phyloP scores from a whole-genome alignment of 192 early-diverging fungal genomes.

The Linnemannia zychae region DNA sequence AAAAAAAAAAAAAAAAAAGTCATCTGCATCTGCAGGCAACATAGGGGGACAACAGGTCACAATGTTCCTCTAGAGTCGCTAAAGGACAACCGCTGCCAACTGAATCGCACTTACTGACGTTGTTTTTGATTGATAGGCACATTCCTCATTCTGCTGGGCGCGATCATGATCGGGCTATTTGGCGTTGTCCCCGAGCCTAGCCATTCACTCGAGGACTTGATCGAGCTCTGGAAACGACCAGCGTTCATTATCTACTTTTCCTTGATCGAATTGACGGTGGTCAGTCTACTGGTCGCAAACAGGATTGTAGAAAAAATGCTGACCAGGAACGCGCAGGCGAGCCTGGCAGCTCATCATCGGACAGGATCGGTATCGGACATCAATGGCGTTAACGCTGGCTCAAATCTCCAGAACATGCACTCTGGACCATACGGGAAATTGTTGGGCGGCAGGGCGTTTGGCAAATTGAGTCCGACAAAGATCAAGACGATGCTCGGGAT shows the following conservation, averaged over 20 bases:
- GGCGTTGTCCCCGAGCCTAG: conserved; percentile 82
- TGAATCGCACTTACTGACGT: neutral
- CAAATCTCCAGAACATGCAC: conserved; percentile 3
- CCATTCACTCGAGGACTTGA: conserved; percentile 75
- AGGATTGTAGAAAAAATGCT: conserved; percentile 60
- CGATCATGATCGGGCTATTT: conserved; percentile 76
- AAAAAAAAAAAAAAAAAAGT: conserved; percentile 3
- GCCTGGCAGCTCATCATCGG: conserved; percentile 11
- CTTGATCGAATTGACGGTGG: conserved; percentile 64
- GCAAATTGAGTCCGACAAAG: conserved; percentile 39
- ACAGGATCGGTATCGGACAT: neutral
- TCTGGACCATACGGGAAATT: conserved; percentile 15
- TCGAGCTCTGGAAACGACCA: conserved; percentile 74
- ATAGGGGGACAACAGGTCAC: neutral
- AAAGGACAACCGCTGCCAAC: neutral
- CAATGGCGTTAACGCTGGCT: neutral
- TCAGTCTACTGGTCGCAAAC: conserved; percentile 61
- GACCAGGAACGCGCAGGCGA: conserved; percentile 22
- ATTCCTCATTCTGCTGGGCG: conserved; percentile 73
- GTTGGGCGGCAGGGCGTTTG: conserved; percentile 20
- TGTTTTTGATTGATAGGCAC: conserved; percentile 64
- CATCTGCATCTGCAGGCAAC: conserved; percentile 10
- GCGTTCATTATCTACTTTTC: conserved; percentile 77
- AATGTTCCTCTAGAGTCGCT: neutral
- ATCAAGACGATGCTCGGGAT: conserved; percentile 65